Percentiles rank a stretch among this genome's conserved stretches.
phyloP scores from a whole-genome alignment of 176 grass and related monocot genomes.

The Stipa capillata region DNA sequence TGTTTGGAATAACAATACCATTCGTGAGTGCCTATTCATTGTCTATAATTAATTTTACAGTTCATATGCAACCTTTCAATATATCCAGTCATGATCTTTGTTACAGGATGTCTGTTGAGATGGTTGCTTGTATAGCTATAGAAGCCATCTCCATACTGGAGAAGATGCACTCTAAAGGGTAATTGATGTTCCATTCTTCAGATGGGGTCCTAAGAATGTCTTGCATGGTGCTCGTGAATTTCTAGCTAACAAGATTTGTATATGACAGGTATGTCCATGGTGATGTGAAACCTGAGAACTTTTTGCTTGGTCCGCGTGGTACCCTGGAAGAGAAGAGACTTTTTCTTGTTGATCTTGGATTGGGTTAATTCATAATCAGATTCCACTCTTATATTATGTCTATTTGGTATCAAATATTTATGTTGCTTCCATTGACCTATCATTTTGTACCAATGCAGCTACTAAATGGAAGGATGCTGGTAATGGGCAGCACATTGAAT shows the following conservation, averaged over 20 bases:
- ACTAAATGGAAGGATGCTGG: slow-evolving; percentile 72
- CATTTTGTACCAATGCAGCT: slow-evolving; percentile 34
- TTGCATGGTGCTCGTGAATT: background rate
- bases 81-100: background rate
- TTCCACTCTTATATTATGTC: background rate
- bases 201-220: background rate
- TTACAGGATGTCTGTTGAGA: slow-evolving; percentile 88
- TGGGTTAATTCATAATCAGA: slow-evolving; percentile 67
- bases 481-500: slow-evolving; percentile 48
- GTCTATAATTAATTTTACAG: slow-evolving; percentile 1
- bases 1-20: slow-evolving; percentile 94
- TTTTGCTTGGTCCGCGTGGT: slow-evolving; percentile 81
- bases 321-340: slow-evolving; percentile 88
- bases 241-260: slow-evolving; percentile 27
- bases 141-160: slow-evolving; percentile 93
- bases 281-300: slow-evolving; percentile 95
- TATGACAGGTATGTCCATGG: slow-evolving; percentile 86
- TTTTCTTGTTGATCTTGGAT: slow-evolving; percentile 99
- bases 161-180: slow-evolving; percentile 96
- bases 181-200: slow-evolving; percentile 7
- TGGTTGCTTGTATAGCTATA: slow-evolving; percentile 98
- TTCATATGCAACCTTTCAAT: background rate
- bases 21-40: slow-evolving; percentile 39
- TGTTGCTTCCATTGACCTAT: slow-evolving; percentile 6
- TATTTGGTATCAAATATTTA: slow-evolving; percentile 11